Base-by-base conservation (phyloP, 768 basidiomycete genomes). In the Imleria badia region DNA sequence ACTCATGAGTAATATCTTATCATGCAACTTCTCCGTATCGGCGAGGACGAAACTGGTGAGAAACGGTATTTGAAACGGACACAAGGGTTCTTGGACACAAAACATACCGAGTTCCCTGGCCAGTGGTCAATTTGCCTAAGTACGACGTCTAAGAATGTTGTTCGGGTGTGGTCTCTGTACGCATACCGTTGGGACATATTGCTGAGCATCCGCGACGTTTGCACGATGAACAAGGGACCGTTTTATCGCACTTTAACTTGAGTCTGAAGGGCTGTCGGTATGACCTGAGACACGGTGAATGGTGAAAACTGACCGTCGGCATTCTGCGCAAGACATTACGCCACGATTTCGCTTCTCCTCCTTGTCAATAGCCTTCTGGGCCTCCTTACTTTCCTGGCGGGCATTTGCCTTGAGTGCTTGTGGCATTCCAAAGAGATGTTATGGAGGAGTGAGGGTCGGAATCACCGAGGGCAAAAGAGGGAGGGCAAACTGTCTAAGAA, bases 161-260 rank as follows among this genome's bases (percentile, higher is more conserved):
- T 14, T 49, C n/a, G 15, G 19, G 6, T 0, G 29, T 6, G 15
- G 26, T 13, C 17, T n/a, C 8, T 39, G 26, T 15, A 33, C 8
- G 31, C 56, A 15, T 55, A 67, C 74, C 87, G 61, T 89, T 89
- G 4, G 87, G 87, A 70, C 89, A 91, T 50, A 91, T 90, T 12
- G 84, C 84, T 6, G 84, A 81, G 62, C 88, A 90, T 29, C 88
- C 88, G 60, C 88, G 75, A 39, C 88, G 81, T 65, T 83, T 87
- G 67, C 88, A 86, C 6, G 77, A 80, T 1, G 76, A 72, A 58
- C 78, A 79, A 1, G 76, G 77, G 13, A 78, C 80, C 4, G 80
- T 86, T 70, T 89, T 90, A 71, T 89, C 86, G 68, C 88, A 90
- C 68, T 85, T 87, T 41, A 87, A 66, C 64, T 87, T 87, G 38